phyloP scores from a whole-genome alignment of 768 basidiomycete genomes.

The Heimioporus sp. region DNA sequence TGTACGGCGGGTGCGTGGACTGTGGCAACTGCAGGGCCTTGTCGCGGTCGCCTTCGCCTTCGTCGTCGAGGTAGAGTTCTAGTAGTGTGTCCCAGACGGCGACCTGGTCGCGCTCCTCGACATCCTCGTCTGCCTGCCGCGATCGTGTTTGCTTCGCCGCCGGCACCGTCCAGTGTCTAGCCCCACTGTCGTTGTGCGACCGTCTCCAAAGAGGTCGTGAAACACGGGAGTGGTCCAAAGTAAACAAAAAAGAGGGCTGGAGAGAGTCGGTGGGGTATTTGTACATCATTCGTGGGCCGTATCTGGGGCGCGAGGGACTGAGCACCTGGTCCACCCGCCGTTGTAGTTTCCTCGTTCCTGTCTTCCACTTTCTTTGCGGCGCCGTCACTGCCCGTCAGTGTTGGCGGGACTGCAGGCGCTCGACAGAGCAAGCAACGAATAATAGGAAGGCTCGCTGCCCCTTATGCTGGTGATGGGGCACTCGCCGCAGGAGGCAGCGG shows the following conservation, averaged over 20 bases:
- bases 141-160: constrained; percentile 10
- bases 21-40: constrained; percentile 77
- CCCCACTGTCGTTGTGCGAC: constrained; percentile 81
- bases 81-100: constrained; percentile 95
- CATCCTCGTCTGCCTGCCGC: constrained; percentile 39
- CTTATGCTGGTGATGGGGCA: constrained; percentile 23
- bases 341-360: constrained; percentile 15
- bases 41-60: constrained; percentile 21
- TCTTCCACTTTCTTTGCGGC: constrained; percentile 18
- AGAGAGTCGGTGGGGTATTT: constrained; percentile 54
- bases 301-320: constrained; percentile 11
- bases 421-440: constrained; percentile 78
- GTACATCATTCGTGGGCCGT: constrained; percentile 11
- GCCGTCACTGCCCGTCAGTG: constrained; percentile 35
- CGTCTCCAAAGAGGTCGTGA: constrained; percentile 85
- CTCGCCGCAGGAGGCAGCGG: constrained; percentile 37
- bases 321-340: constrained; percentile 27
- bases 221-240: constrained; percentile 83
- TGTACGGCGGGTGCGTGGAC: constrained; percentile 67
- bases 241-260: constrained; percentile 90
- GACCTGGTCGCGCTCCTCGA: constrained; percentile 66
- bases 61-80: constrained; percentile 79
- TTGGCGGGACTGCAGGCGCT: constrained; percentile 41
- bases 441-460: constrained; percentile 54
- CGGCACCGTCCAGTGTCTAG: constrained; percentile 53